Conservation (phyloP, 1,284 basidiomycete species). For the Cystobasidiaceae sp. region DNA sequence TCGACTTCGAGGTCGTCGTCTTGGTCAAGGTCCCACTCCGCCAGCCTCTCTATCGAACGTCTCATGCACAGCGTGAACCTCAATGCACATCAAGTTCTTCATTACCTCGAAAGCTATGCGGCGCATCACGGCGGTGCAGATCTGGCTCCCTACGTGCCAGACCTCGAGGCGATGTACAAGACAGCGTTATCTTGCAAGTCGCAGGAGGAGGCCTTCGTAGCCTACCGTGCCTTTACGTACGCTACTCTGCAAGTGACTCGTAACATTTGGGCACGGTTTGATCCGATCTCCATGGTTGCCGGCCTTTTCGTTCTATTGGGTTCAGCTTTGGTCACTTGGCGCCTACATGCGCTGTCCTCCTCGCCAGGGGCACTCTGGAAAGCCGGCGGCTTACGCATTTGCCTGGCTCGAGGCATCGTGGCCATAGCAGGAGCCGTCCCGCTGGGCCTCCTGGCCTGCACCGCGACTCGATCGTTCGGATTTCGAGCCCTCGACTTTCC, state of each 20-base stretch:
- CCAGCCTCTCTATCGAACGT: too few species aligned
- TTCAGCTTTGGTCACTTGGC: slow-evolving; percentile 45
- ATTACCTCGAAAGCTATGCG: slow-evolving; percentile 67
- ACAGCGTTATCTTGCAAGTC: background rate
- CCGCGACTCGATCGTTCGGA: too few species aligned
- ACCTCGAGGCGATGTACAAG: slow-evolving; percentile 36
- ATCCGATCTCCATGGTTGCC: slow-evolving; percentile 65
- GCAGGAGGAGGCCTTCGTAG: background rate
- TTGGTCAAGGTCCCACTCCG: background rate
- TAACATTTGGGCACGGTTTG: slow-evolving; percentile 91
- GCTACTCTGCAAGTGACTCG: slow-evolving; percentile 47
- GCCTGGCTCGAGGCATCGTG: background rate
- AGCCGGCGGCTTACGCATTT: slow-evolving; percentile 3
- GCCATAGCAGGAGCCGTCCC: background rate
- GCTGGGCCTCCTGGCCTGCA: background rate
- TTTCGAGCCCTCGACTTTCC: too few species aligned
- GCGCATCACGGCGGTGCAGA: slow-evolving; percentile 60
- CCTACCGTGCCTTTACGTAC: slow-evolving; percentile 20
- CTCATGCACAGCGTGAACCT: slow-evolving; percentile 62
- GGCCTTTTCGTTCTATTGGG: slow-evolving; percentile 53
- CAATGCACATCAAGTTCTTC: slow-evolving; percentile 71
- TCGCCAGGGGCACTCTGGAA: slow-evolving; percentile 18
- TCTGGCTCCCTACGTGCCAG: slow-evolving; percentile 49
- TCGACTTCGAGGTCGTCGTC: background rate
- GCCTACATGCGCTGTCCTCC: slow-evolving; percentile 41